Evolutionary conservation across 441 rosid genomes (phyloP).

Genomic region (Biscutella laevigata): DNA sequence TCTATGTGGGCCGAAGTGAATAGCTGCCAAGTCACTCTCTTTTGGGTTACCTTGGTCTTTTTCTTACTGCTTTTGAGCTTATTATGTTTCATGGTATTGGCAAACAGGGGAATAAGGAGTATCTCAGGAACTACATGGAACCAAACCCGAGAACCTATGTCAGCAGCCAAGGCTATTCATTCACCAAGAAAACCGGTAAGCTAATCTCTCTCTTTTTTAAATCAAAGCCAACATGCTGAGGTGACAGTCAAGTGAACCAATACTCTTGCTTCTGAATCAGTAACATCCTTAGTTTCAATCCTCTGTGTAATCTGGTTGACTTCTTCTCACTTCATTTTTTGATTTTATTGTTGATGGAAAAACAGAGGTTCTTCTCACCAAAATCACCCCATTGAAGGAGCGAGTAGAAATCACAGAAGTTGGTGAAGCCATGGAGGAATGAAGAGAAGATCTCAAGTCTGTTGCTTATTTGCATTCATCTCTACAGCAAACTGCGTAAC

Average conservation of each 20-base stretch:
- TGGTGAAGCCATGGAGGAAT: conserved; percentile 32
- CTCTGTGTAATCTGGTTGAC: too few relatives aligned
- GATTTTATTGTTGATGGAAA: conserved; percentile 17
- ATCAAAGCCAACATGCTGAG: too few relatives aligned
- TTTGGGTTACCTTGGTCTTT: background rate
- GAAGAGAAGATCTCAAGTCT: conserved; percentile 9
- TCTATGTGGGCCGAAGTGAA: background rate
- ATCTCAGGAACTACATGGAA: conserved; percentile 72
- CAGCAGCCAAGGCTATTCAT: conserved; percentile 58
- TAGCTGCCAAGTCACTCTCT: background rate
- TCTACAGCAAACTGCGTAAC: too few relatives aligned
- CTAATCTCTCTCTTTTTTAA: too few relatives aligned
- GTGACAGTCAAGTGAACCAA: too few relatives aligned
- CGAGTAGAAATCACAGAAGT: conserved; percentile 37
- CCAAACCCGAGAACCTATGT: conserved; percentile 85
- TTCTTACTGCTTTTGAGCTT: background rate
- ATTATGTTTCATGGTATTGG: conserved; percentile 12
- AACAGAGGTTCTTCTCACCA: conserved; percentile 64
- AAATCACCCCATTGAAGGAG: conserved; percentile 66
- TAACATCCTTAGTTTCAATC: background rate
- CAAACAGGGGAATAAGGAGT: conserved; percentile 79
- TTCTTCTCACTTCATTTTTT: background rate
- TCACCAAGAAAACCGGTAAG: conserved; percentile 75
- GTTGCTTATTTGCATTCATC: background rate
- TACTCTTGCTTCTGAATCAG: too few relatives aligned